Evolutionary conservation across 768 basidiomycete genomes (phyloP), one percentile per base, ranked within the genome.

Genomic region (Cubamyces sp.): DNA sequence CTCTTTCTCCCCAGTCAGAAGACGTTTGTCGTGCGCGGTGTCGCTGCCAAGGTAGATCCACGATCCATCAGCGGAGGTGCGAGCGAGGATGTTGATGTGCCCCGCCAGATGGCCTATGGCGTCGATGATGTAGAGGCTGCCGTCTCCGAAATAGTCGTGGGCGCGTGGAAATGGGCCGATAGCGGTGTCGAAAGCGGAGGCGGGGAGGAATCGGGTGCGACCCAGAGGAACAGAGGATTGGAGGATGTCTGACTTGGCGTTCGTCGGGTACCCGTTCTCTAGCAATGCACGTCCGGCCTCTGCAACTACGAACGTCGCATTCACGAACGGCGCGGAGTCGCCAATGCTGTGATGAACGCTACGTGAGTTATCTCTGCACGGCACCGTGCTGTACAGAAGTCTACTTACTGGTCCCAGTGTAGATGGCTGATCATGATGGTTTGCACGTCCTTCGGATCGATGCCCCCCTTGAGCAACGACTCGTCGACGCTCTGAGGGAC

Each of bases 41-140:
- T 87, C 85, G 0, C 81, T 84, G 3, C 74, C 84, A 15, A 86
- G 75, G 64, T 78, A 82, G 16, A 87, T 74, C 85, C 86, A 87
- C 1, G 73, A 78, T 12, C 83, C 83, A 19, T 80, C 77, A 1
- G 78, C 57, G 18, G 82, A 84, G 3, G 83, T 85, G 49, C 86
- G 82, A 4, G 76, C 83, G 9, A 85, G 78, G 41, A 82, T 64
- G 64, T 82, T 85, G 57, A 86, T 64, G 58, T 87, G 85, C 0
- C 86, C 86, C 0, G 72, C 68, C 23, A 84, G 68, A 67, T 87
- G 85, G 0, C 86, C 85, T 0, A 83, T 77, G 1, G 84, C 78
- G 64, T 87, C 81, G 61, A 87, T 68, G 60, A 87, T 76, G 65
- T 83, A 87, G 28, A 85, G 67, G 62, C 81, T 82, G 7, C 84